Percentiles rank a stretch among this genome's conserved stretches.
These are phyloP conservation scores for Solanum megistacrolobum DNA, from an alignment of 257 asterid genomes.

Conservation along the genomic window DNA sequence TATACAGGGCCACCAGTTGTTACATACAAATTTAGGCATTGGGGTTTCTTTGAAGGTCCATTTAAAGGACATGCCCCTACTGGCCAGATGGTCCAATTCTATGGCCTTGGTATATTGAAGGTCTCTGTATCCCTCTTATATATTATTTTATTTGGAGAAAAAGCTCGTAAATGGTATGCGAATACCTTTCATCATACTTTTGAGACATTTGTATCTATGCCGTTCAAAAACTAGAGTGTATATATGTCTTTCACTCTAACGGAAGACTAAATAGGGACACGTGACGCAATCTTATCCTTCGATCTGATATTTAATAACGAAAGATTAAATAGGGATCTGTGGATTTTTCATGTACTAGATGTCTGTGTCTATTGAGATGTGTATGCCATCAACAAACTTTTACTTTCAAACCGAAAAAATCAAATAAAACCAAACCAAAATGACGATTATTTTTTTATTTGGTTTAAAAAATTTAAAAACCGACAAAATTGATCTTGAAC, in stretches of 20 bases:
- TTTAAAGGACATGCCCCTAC: slow-evolving; percentile 73
- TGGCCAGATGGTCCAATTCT: slow-evolving; percentile 58
- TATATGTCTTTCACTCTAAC: neutral
- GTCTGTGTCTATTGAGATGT: neutral
- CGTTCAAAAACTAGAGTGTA: neutral
- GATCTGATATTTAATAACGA: no score
- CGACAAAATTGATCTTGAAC: neutral
- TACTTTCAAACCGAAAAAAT: no score
- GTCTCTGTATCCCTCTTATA: slow-evolving; percentile 7
- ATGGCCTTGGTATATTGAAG: slow-evolving; percentile 58
- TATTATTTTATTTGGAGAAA: neutral
- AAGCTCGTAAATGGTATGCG: neutral
- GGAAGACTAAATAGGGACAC: neutral
- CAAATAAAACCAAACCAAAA: no score
- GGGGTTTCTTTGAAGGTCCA: slow-evolving; percentile 92
- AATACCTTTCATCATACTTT: no score
- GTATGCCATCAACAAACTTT: neutral
- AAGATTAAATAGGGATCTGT: no score
- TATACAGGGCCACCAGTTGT: slow-evolving; percentile 70
- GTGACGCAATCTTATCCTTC: no score
- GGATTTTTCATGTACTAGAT: neutral
- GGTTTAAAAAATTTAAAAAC: no score
- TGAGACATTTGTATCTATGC: neutral
- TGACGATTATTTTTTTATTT: no score
- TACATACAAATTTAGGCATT: slow-evolving; percentile 74